Percentiles rank a stretch among this genome's conserved stretches.
These are phyloP conservation scores for Xylariales sp. DNA, from an alignment of 2,329 filamentous ascomycete genomes.

Conservation along the genomic window DNA sequence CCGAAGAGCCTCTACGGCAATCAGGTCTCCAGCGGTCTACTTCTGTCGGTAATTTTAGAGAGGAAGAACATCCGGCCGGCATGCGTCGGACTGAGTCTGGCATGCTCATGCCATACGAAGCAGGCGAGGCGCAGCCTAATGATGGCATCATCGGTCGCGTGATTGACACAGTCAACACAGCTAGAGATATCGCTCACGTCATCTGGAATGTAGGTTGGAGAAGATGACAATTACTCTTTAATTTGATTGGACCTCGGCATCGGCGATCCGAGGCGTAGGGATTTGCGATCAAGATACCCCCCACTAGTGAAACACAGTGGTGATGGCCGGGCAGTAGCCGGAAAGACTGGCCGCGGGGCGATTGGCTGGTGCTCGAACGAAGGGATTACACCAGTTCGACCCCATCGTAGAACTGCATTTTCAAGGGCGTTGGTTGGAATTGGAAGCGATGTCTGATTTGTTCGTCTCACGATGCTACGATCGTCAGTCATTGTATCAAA, in stretches of 20 bases:
- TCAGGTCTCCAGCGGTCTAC: conserved; percentile 58
- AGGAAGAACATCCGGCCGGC: conserved; percentile 65
- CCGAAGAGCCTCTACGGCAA: conserved; percentile 36
- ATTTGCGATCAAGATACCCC: conserved; percentile 30
- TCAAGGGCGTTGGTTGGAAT: conserved; percentile 30
- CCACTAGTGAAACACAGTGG: conserved; percentile 12
- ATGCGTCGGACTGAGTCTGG: conserved; percentile 85
- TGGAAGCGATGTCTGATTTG: conserved; percentile 27
- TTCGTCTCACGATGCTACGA: conserved; percentile 34
- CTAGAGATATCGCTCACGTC: conserved; percentile 76
- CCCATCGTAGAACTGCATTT: conserved; percentile 32
- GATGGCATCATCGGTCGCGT: conserved; percentile 80
- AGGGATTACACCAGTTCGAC: conserved; percentile 14
- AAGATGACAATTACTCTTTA: conserved; percentile 52
- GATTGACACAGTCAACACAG: conserved; percentile 82
- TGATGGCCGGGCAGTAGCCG: neutral
- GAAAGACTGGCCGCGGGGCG: no score
- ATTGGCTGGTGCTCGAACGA: neutral
- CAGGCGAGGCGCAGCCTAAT: conserved; percentile 71
- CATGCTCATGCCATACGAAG: conserved; percentile 91
- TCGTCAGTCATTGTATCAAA: conserved; percentile 33
- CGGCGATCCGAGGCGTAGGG: conserved; percentile 6
- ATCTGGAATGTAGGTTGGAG: conserved; percentile 79
- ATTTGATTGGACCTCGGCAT: conserved; percentile 9
- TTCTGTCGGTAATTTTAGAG: conserved; percentile 62